A percentile compares a stretch with the other conserved stretches of the same genome.
Conservation (phyloP, 2,329 filamentous ascomycete species). For the Aspergillus pseudoviridinutans region DNA sequence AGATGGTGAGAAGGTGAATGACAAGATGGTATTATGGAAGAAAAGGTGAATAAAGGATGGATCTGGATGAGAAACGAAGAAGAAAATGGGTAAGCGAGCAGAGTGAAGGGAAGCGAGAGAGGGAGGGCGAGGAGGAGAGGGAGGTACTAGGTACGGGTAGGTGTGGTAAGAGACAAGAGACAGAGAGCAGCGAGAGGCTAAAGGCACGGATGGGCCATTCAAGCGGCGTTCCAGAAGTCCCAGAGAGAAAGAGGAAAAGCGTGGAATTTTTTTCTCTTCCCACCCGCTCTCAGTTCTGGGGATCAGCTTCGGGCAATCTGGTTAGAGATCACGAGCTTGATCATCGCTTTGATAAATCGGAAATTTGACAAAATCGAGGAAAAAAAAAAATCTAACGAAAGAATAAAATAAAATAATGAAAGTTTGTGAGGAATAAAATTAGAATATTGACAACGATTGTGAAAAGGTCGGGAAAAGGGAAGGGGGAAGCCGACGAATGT, state of each 20-base stretch:
- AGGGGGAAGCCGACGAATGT: not conserved
- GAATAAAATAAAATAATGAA: not conserved
- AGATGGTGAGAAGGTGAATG: too few relatives aligned
- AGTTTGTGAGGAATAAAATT: not conserved
- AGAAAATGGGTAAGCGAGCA: constrained; percentile 7
- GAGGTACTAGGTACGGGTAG: not conserved
- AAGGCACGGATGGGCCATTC: constrained; percentile 24
- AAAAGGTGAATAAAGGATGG: constrained; percentile 3
- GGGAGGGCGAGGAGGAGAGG: constrained; percentile 8
- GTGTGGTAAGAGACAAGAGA: not conserved
- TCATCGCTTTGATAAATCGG: not conserved
- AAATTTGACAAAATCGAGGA: not conserved
- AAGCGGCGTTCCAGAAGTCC: constrained; percentile 20
- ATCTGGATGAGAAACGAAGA: constrained; percentile 6
- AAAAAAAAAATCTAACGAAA: not conserved
- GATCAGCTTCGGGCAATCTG: not conserved
- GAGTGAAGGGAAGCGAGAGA: constrained; percentile 8
- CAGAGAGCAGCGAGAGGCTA: constrained; percentile 13
- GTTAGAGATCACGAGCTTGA: not conserved
- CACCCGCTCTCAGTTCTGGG: constrained; percentile 8
- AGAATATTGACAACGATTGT: not conserved
- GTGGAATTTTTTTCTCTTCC: constrained; percentile 16
- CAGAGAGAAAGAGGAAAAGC: constrained; percentile 25
- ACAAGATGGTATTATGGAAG: not conserved
- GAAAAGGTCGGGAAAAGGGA: not conserved